Percentiles rank a stretch among this genome's conserved stretches.
Conservation (phyloP, 768 basidiomycete genomes). For the Lactarius indigo region DNA sequence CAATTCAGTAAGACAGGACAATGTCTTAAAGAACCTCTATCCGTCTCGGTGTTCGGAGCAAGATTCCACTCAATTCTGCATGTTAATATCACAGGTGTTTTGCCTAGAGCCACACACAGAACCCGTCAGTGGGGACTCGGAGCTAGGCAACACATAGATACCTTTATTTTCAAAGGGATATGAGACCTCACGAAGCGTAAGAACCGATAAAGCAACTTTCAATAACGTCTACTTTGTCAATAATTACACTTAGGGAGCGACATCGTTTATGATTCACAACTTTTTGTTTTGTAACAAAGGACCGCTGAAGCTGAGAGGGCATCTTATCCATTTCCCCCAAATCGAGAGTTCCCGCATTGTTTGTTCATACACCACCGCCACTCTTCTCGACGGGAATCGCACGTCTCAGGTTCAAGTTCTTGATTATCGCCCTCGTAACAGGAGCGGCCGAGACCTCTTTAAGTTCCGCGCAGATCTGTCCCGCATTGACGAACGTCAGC, state of each 20-base stretch:
- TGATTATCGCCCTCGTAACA: constrained; percentile 31
- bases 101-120: too few relatives aligned
- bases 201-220: neutral
- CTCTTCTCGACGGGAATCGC: constrained; percentile 53
- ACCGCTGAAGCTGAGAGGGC: neutral
- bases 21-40: too few relatives aligned
- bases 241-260: neutral
- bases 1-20: too few relatives aligned
- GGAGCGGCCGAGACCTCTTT: constrained; percentile 60
- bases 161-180: too few relatives aligned
- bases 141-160: too few relatives aligned
- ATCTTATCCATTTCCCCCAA: neutral
- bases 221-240: neutral
- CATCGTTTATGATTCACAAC: neutral
- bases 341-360: neutral
- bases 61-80: too few relatives aligned
- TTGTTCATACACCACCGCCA: constrained; percentile 45
- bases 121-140: too few relatives aligned
- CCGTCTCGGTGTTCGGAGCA: too few relatives aligned
- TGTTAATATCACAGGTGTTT: too few relatives aligned
- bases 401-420: constrained; percentile 38
- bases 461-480: constrained; percentile 67
- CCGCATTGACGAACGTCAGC: neutral
- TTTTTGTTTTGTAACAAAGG: neutral
- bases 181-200: too few relatives aligned